Evolutionary conservation across 192 early-diverging fungal species (phyloP).

Genomic region (Thamnidium elegans): DNA sequence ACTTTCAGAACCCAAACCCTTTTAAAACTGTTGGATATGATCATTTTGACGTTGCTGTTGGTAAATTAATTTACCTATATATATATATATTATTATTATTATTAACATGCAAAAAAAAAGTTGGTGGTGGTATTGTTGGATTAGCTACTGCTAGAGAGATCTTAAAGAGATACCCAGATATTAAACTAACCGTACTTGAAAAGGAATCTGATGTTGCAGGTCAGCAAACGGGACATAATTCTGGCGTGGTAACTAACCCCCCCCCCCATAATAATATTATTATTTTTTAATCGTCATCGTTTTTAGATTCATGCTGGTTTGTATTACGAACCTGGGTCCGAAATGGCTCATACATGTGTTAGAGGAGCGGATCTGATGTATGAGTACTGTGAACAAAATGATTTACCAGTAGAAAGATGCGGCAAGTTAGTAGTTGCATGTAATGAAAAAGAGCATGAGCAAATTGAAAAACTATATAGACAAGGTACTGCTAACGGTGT

Average conservation of each 20-base stretch:
- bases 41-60: constrained; percentile 34
- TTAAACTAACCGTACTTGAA: constrained; percentile 31
- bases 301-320: constrained; percentile 34
- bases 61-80: constrained; percentile 10
- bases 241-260: constrained; percentile 21
- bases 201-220: constrained; percentile 35
- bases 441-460: constrained; percentile 30
- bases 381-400: constrained; percentile 37
- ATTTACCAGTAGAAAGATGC: constrained; percentile 40
- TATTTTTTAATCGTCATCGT: no score
- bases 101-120: constrained; percentile 16
- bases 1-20: constrained; percentile 15
- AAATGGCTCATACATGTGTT: constrained; percentile 41
- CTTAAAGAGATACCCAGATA: constrained; percentile 20
- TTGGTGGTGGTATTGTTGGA: constrained; percentile 38
- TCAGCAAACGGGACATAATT: constrained; percentile 37
- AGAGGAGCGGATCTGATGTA: constrained; percentile 51
- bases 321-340: constrained; percentile 32
- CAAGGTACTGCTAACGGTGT: constrained; percentile 31
- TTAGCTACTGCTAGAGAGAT: constrained; percentile 38
- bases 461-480: constrained; percentile 33
- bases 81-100: not conserved
- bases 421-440: constrained; percentile 53
- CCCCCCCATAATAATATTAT: no score
- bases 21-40: constrained; percentile 14